Percentiles rank a stretch among this genome's conserved stretches.
Conservation (phyloP, 1,284 basidiomycete species). For the Sutorius eximius region DNA sequence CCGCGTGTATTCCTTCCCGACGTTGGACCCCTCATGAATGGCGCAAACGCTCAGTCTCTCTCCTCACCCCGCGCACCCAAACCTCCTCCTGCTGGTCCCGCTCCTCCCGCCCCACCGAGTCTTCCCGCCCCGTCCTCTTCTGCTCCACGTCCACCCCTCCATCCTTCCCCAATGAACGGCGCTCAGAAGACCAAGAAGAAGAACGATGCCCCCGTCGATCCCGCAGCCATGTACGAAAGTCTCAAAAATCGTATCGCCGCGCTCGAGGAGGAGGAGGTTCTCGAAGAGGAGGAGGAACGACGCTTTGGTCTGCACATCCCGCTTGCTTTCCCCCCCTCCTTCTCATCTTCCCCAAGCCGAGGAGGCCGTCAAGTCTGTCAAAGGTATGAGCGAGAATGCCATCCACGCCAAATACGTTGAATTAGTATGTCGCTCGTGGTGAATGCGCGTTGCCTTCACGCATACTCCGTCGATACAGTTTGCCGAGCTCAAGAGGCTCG, state of each 20-base stretch:
- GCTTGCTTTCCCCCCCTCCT: constrained; percentile 3
- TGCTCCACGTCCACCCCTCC: constrained; percentile 30
- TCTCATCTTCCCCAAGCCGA: constrained; percentile 52
- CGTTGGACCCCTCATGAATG: constrained; percentile 31
- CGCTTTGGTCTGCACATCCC: constrained; percentile 56
- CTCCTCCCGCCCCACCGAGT: constrained; percentile 50
- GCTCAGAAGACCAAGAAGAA: constrained; percentile 64
- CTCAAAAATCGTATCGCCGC: constrained; percentile 82
- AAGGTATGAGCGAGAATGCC: constrained; percentile 73
- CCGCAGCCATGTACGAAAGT: constrained; percentile 80
- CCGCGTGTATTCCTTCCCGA: constrained; percentile 30
- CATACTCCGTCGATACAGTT: constrained; percentile 51
- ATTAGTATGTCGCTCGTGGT: constrained; percentile 50
- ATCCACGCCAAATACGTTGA: constrained; percentile 83
- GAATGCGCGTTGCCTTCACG: constrained; percentile 15
- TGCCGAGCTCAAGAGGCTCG: constrained; percentile 77
- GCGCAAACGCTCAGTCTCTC: constrained; percentile 13
- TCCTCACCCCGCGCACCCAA: constrained; percentile 24
- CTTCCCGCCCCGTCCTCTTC: constrained; percentile 30
- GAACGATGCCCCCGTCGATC: constrained; percentile 68
- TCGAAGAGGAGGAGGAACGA: constrained; percentile 80
- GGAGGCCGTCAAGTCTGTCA: constrained; percentile 79
- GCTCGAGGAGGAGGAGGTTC: constrained; percentile 78
- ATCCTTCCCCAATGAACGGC: constrained; percentile 43
- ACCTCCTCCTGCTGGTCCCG: constrained; percentile 56